A percentile compares a stretch with the other conserved stretches of the same genome.
These are phyloP conservation scores for Picochlorum sp. DNA, from an alignment of 139 green algal genomes.

Conservation along the genomic window DNA sequence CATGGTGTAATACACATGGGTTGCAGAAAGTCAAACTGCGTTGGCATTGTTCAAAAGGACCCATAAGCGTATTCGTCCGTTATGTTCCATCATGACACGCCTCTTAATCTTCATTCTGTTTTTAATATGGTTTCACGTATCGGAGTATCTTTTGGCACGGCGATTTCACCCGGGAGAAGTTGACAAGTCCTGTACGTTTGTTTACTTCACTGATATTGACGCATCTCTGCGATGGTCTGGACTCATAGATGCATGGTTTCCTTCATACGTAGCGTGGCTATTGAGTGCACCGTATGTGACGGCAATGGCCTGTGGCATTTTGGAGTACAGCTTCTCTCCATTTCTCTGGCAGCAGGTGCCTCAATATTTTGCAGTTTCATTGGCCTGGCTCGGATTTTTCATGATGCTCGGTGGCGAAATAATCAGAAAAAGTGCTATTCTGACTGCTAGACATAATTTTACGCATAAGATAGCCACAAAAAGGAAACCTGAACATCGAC, in stretches of 20 bases:
- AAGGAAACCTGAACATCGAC: conserved; percentile 29
- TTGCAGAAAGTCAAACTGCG: too few relatives aligned
- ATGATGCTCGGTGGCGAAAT: conserved; percentile 46
- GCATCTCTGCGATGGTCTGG: too few relatives aligned
- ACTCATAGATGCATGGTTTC: neutral
- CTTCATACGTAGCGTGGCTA: conserved; percentile 30
- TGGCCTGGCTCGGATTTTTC: conserved; percentile 24
- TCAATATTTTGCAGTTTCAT: conserved; percentile 7
- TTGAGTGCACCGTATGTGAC: conserved; percentile 45
- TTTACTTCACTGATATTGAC: too few relatives aligned
- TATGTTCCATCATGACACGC: neutral
- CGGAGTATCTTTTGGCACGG: conserved; percentile 50
- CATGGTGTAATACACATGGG: too few relatives aligned
- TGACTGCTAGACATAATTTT: conserved; percentile 54
- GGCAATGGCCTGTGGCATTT: conserved; percentile 34
- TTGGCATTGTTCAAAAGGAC: too few relatives aligned
- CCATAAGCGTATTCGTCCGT: too few relatives aligned
- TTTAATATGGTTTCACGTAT: conserved; percentile 54
- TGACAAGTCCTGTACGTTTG: too few relatives aligned
- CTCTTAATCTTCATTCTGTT: conserved; percentile 15
- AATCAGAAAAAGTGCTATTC: conserved; percentile 56
- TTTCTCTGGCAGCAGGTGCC: conserved; percentile 9
- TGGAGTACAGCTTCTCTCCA: conserved; percentile 34
- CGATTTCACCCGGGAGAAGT: conserved; percentile 35
- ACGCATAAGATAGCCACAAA: conserved; percentile 55